Evolutionary conservation across 345 rosid species (phyloP), one percentile per base, ranked within the genome.

Genomic region (Ceriops decandra): DNA sequence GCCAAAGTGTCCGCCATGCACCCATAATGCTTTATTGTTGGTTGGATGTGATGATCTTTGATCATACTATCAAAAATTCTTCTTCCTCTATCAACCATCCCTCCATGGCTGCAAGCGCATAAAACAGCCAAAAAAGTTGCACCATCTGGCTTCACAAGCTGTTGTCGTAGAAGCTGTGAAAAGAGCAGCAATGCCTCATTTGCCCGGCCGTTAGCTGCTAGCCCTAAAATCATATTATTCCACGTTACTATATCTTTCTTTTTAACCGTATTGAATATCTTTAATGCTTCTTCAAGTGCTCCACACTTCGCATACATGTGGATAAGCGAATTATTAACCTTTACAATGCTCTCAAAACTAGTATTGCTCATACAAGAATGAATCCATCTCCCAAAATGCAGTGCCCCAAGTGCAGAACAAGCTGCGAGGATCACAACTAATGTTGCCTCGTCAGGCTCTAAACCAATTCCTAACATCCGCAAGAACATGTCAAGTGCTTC

Each of bases 241-340:
- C 81, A 83, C 0, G 83, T 71, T 13, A 85, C 62, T 52, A 66
- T 58, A 63, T 71, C 73, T 69, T 72, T 80, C 52, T 1, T 28
- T 28, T 61, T 32, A 69, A 79, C 73, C 20, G 56, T 69, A 6
- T 61, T 30, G 20, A 85, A 85, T 20, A 60, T 60, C 51, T 62
- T 68, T 2, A n/a, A 67, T n/a, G 89, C 86, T 52, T 78, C 81
- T 47, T 73, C 78, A 8, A 79, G 71, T 0, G 81, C 75, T 46
- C 89, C 86, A 59, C 86, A 81, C 71, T 82, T 82, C 0, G 86
- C 82, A 64, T 85, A 79, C 89, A 85, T 85, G 74, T 81, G 72
- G 16, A 83, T 64, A 26, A 83, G 66, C 6, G 87, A 64, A 78
- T 83, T 79, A 8, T 17, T 51, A 51, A 84, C 74, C 11, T 69